phyloP scores from a whole-genome alignment of 192 early-diverging fungal genomes.

The Glomus cerebriforme region DNA sequence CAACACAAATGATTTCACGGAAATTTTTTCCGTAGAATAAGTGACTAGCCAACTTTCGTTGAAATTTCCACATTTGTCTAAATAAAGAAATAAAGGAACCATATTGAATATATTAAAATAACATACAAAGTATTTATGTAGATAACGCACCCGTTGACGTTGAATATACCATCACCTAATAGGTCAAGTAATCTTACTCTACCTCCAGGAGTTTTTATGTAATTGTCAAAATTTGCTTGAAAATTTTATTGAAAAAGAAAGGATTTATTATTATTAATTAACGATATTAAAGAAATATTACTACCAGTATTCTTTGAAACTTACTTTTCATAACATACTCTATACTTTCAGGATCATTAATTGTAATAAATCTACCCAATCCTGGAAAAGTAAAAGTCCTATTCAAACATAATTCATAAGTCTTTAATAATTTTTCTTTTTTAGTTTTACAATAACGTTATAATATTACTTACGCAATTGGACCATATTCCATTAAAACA shows the following conservation, averaged over 20 bases:
- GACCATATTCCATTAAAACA: not conserved
- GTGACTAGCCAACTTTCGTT: conserved; percentile 16
- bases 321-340: conserved; percentile 42
- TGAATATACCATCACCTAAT: conserved; percentile 47
- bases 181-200: conserved; percentile 32
- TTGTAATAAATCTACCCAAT: conserved; percentile 38
- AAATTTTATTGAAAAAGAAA: not conserved
- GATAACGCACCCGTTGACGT: conserved; percentile 34
- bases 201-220: conserved; percentile 35
- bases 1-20: conserved; percentile 10
- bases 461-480: not conserved
- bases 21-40: conserved; percentile 21
- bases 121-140: not conserved
- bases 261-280: not conserved
- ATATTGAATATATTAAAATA: not conserved
- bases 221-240: conserved; percentile 41
- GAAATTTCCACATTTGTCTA: conserved; percentile 6
- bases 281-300: not conserved
- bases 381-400: conserved; percentile 39
- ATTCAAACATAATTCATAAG: conserved; percentile 20
- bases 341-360: conserved; percentile 36
- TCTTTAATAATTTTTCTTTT: conserved; percentile 4
- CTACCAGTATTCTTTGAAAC: not conserved
- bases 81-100: not conserved
- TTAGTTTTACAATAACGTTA: not conserved